A percentile compares a stretch with the other conserved stretches of the same genome.
Evolutionary conservation across 2,329 filamentous ascomycete genomes (phyloP).

Genomic region (Colletotrichum godetiae): DNA sequence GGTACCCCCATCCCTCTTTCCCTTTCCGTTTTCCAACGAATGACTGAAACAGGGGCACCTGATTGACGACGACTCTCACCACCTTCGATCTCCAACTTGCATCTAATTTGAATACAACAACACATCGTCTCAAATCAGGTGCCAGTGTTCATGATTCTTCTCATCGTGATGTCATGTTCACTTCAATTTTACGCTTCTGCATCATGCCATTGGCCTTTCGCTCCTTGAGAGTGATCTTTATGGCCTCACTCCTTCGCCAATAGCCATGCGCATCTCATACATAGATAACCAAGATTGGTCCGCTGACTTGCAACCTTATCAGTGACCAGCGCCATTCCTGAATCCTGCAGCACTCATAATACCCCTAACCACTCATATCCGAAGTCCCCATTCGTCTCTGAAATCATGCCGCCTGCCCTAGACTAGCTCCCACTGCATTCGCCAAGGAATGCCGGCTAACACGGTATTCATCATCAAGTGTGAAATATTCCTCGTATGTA

Average conservation of each 20-base stretch:
- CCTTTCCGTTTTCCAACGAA: not conserved
- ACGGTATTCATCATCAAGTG: not conserved
- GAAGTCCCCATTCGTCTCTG: not conserved
- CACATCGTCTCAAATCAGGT: too few species aligned
- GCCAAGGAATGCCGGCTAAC: not conserved
- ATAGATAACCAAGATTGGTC: not conserved
- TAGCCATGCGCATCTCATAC: not conserved
- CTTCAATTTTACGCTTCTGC: not conserved
- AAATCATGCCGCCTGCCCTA: not conserved
- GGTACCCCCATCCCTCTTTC: constrained; percentile 8
- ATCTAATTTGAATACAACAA: not conserved
- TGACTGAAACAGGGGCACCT: not conserved
- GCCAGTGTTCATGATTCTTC: too few species aligned
- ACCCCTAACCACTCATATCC: not conserved
- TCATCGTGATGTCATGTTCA: not conserved
- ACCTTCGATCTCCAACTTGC: not conserved
- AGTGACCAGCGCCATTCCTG: not conserved
- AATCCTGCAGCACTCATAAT: not conserved
- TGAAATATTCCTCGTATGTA: not conserved
- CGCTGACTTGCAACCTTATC: not conserved
- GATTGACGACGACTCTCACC: not conserved
- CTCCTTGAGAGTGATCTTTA: not conserved
- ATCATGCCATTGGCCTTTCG: not conserved
- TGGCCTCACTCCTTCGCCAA: not conserved
- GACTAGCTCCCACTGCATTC: not conserved